Evolutionary conservation across 164 flowering plant genomes (phyloP).

Genomic region (Berberis vulgaris): DNA sequence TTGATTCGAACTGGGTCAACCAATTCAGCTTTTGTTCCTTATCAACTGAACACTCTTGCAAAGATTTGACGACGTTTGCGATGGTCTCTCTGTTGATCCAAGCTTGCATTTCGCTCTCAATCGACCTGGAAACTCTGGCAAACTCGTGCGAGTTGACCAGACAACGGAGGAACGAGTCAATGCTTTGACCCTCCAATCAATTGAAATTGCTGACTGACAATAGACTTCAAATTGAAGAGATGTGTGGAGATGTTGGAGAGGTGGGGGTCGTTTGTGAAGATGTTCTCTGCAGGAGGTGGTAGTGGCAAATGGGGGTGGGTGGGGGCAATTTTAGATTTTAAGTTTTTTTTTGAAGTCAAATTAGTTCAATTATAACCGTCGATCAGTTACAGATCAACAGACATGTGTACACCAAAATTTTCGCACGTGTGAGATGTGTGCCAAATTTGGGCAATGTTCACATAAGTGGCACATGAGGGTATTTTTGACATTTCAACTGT

Average conservation of each 20-base stretch:
- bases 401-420: too few relatives aligned
- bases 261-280: constrained; percentile 54
- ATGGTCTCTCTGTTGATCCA: constrained; percentile 78
- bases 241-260: constrained; percentile 44
- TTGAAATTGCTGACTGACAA: constrained; percentile 21
- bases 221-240: constrained; percentile 34
- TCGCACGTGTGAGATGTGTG: too few relatives aligned
- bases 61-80: constrained; percentile 24
- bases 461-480: too few relatives aligned
- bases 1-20: constrained; percentile 32
- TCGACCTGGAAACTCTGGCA: constrained; percentile 55
- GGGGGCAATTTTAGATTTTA: too few relatives aligned
- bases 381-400: too few relatives aligned
- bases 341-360: too few relatives aligned
- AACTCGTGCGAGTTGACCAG: constrained; percentile 51
- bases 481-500: too few relatives aligned
- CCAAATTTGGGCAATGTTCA: too few relatives aligned
- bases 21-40: constrained; percentile 28
- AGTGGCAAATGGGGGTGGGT: too few relatives aligned
- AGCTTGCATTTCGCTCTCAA: constrained; percentile 65
- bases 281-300: constrained; percentile 12
- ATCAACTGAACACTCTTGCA: neutral
- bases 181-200: constrained; percentile 15
- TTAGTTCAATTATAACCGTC: too few relatives aligned
- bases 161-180: constrained; percentile 44